Conservation (phyloP, 345 rosid species). For the Rhizophora mangle region DNA sequence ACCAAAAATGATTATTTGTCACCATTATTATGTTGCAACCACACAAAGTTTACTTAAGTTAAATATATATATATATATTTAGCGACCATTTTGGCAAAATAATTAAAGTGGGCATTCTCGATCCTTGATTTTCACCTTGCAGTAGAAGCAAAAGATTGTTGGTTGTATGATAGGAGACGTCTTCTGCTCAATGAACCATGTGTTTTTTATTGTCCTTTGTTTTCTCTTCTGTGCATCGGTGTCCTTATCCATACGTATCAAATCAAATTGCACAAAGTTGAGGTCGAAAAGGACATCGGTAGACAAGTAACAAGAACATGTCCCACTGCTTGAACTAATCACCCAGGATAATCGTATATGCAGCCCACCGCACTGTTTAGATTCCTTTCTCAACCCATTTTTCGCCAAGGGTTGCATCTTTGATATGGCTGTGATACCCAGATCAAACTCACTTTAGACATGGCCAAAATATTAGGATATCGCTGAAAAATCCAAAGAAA, state of each 20-base stretch:
- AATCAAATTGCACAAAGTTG: too few species aligned
- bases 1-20: neutral
- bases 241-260: too few species aligned
- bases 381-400: neutral
- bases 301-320: neutral
- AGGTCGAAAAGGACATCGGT: too few species aligned
- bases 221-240: neutral
- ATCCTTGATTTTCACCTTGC: neutral
- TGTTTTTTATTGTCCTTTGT: neutral
- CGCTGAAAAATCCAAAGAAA: neutral
- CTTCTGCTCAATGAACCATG: neutral
- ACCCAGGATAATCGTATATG: neutral
- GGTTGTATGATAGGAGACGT: neutral
- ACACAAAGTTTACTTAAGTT: neutral
- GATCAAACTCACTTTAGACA: neutral
- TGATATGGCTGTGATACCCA: neutral
- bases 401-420: neutral
- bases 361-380: neutral
- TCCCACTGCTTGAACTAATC: neutral
- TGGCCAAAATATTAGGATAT: neutral
- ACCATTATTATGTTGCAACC: neutral
- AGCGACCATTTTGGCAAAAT: neutral
- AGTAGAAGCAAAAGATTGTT: neutral
- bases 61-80: neutral
- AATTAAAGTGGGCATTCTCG: neutral